Evolutionary conservation across 1,284 basidiomycete genomes (phyloP).

Genomic region (Albatrellus sp.): DNA sequence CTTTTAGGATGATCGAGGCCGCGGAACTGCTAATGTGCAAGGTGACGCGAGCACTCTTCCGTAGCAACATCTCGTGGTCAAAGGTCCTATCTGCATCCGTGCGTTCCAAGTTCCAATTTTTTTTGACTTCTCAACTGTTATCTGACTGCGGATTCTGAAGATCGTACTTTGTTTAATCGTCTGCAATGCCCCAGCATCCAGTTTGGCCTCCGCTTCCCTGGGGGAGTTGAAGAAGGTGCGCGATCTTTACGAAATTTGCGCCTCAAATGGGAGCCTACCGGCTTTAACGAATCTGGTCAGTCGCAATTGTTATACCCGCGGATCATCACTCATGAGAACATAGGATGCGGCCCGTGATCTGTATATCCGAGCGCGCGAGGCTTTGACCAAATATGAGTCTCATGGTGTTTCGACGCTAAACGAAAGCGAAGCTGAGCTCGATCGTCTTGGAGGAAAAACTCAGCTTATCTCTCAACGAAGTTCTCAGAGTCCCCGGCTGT

Average conservation of each 20-base stretch:
- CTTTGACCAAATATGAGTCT: slow-evolving; percentile 23
- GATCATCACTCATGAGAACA: not conserved
- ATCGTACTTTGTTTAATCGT: slow-evolving; percentile 59
- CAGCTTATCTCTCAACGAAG: slow-evolving; percentile 21
- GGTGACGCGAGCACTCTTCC: slow-evolving; percentile 27
- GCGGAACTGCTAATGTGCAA: slow-evolving; percentile 28
- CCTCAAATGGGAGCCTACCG: slow-evolving; percentile 32
- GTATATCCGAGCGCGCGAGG: slow-evolving; percentile 38
- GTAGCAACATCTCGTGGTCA: slow-evolving; percentile 47
- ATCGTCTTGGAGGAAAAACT: slow-evolving; percentile 52
- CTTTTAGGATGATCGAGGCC: slow-evolving; percentile 46
- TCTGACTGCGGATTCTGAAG: slow-evolving; percentile 21
- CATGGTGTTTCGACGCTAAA: slow-evolving; percentile 16
- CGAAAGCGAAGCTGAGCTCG: slow-evolving; percentile 36
- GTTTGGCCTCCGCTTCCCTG: slow-evolving; percentile 39
- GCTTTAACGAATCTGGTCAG: slow-evolving; percentile 34
- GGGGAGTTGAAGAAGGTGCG: slow-evolving; percentile 42
- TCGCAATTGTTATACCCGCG: slow-evolving; percentile 2
- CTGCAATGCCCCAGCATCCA: slow-evolving; percentile 42
- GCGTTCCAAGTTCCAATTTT: slow-evolving; percentile 20
- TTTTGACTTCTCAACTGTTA: not conserved
- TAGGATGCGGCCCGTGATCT: slow-evolving; percentile 40
- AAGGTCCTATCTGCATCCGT: slow-evolving; percentile 50
- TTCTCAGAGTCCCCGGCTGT: not conserved
- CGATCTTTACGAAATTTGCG: slow-evolving; percentile 39